A percentile compares a stretch with the other conserved stretches of the same genome.
Conservation (phyloP, 306 rosid genomes). For the Spatholobus suberectus region DNA sequence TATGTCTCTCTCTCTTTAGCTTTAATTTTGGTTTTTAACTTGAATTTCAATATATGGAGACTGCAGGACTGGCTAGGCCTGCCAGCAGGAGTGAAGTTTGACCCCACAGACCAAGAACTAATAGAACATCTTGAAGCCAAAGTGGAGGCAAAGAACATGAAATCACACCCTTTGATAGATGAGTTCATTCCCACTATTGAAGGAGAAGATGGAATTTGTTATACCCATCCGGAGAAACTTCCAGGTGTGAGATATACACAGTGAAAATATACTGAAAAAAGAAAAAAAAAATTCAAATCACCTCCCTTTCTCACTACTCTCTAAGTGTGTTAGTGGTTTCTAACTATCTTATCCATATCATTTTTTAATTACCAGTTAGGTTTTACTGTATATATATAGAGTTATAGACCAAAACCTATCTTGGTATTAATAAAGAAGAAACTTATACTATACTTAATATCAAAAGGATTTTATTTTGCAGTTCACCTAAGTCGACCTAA, state of each 20-base stretch:
- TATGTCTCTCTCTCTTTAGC: background rate
- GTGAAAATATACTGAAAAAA: background rate
- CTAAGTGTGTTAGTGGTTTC: background rate
- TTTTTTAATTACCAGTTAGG: slow-evolving; percentile 20
- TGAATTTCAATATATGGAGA: slow-evolving; percentile 23
- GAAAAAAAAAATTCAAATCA: background rate
- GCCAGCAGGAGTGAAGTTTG: slow-evolving; percentile 99
- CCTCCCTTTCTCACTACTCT: slow-evolving; percentile 5
- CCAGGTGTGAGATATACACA: slow-evolving; percentile 57
- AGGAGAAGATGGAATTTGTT: slow-evolving; percentile 99
- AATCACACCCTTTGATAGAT: slow-evolving; percentile 98
- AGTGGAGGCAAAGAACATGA: slow-evolving; percentile 80
- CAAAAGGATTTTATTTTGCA: slow-evolving; percentile 1
- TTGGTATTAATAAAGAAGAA: background rate
- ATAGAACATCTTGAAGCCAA: slow-evolving; percentile 98
- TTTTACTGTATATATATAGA: background rate
- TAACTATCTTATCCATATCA: background rate
- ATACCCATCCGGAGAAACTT: slow-evolving; percentile 99
- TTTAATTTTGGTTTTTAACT: background rate
- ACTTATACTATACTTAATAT: background rate
- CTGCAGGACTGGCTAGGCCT: slow-evolving; percentile 94
- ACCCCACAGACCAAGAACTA: slow-evolving; percentile 98
- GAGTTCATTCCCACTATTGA: slow-evolving; percentile 97
- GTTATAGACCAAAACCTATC: background rate
- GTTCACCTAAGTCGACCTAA: slow-evolving; percentile 73